Conservation (phyloP, 352 stramenopile genomes). For the Globisporangium canariense region DNA sequence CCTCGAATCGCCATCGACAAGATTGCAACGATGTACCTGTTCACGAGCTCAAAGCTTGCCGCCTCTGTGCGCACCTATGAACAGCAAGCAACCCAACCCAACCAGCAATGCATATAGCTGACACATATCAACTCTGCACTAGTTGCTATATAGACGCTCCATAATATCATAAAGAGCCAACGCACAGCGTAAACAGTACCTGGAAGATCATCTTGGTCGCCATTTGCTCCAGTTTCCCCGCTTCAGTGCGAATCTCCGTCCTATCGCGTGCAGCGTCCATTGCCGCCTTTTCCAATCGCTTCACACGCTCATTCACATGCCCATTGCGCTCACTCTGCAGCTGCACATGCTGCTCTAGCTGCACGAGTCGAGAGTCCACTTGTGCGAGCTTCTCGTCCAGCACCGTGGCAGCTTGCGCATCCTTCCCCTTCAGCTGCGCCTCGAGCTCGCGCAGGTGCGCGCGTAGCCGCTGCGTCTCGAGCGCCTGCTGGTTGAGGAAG, state of each 20-base stretch:
- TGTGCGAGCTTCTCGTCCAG: not conserved
- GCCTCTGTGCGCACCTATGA: constrained; percentile 26
- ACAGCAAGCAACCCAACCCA: not conserved
- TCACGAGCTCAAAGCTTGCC: constrained; percentile 30
- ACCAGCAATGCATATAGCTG: not conserved
- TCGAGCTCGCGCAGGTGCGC: constrained; percentile 26
- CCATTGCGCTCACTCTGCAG: not conserved
- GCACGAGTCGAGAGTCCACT: constrained; percentile 8
- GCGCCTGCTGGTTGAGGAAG: constrained; percentile 58
- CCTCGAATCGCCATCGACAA: not conserved
- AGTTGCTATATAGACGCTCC: not conserved
- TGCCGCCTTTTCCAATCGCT: constrained; percentile 14
- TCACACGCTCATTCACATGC: not conserved
- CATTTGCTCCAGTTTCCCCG: constrained; percentile 17
- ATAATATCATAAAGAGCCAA: not conserved
- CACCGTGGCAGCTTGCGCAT: not conserved
- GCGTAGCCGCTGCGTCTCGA: constrained; percentile 32
- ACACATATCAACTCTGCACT: not conserved
- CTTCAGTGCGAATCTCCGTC: constrained; percentile 18
- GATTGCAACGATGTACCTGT: constrained; percentile 15
- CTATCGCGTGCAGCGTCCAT: constrained; percentile 23
- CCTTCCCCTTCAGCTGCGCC: constrained; percentile 20
- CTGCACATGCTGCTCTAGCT: constrained; percentile 8
- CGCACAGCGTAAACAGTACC: not conserved
- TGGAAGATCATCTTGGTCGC: constrained; percentile 21